Conservation (phyloP, 441 rosid genomes). For the Dalechampia spathulata region DNA sequence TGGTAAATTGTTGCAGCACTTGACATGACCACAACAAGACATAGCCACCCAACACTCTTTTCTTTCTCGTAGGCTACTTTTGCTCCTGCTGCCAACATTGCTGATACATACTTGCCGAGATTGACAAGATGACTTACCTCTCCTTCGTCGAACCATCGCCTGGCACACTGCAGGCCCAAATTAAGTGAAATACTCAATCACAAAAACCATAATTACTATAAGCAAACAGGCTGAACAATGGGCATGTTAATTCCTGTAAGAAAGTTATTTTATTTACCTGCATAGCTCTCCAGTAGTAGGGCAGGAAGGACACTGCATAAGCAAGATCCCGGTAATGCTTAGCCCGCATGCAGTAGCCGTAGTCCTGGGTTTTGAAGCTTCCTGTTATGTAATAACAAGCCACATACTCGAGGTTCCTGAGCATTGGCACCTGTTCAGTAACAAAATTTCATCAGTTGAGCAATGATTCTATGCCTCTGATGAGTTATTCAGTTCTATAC, state of each 20-base stretch:
- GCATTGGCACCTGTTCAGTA: slow-evolving; percentile 57
- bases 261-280: too few species aligned
- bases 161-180: slow-evolving; percentile 65
- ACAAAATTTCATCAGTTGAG: slow-evolving; percentile 5
- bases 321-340: slow-evolving; percentile 79
- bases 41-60: slow-evolving; percentile 58
- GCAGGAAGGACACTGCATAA: slow-evolving; percentile 94
- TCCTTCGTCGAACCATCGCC: slow-evolving; percentile 98
- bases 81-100: slow-evolving; percentile 96
- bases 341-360: slow-evolving; percentile 72
- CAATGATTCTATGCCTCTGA: neutral
- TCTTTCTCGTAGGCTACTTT: slow-evolving; percentile 93
- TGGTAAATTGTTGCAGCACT: slow-evolving; percentile 90
- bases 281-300: slow-evolving; percentile 99
- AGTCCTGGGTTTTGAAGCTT: slow-evolving; percentile 86
- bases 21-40: slow-evolving; percentile 71
- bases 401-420: slow-evolving; percentile 75
- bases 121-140: slow-evolving; percentile 68
- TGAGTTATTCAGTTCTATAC: too few species aligned
- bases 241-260: too few species aligned
- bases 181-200: slow-evolving; percentile 1
- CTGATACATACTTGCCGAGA: slow-evolving; percentile 95
- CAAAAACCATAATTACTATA: neutral
- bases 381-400: slow-evolving; percentile 92
- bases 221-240: neutral